A percentile compares a stretch with the other conserved stretches of the same genome.
Conservation (phyloP, 805 yeast genomes). For the Yamadazyma phyllophila region DNA sequence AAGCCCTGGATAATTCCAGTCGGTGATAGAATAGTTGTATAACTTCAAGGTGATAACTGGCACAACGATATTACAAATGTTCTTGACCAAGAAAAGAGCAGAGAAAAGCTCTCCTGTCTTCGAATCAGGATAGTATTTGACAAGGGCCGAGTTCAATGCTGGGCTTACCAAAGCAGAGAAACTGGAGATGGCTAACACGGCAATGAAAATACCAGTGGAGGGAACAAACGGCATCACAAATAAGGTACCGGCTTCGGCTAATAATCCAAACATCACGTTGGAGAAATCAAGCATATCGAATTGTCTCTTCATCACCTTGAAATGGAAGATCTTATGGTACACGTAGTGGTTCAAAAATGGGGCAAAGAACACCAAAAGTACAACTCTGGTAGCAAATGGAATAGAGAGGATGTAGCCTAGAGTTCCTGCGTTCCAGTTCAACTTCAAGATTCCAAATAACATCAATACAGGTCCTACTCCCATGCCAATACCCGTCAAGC, state of each 20-base stretch:
- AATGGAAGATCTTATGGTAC: constrained; percentile 28
- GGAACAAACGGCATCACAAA: constrained; percentile 31
- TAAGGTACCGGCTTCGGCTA: constrained; percentile 39
- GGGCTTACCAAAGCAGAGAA: constrained; percentile 56
- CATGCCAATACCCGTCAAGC: constrained; percentile 23
- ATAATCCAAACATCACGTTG: constrained; percentile 33
- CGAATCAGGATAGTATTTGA: constrained; percentile 59
- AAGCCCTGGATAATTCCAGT: constrained; percentile 27
- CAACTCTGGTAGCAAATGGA: constrained; percentile 48
- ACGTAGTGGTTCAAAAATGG: constrained; percentile 45
- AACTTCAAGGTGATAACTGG: constrained; percentile 50
- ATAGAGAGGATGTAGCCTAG: constrained; percentile 57
- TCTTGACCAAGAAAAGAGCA: constrained; percentile 60
- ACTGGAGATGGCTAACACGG: constrained; percentile 38
- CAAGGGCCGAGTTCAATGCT: constrained; percentile 53
- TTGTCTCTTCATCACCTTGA: constrained; percentile 34
- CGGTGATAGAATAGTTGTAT: constrained; percentile 37
- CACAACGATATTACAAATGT: constrained; percentile 42
- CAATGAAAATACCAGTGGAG: constrained; percentile 26
- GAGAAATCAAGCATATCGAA: constrained; percentile 53
- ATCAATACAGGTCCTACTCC: constrained; percentile 35
- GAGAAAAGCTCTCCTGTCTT: constrained; percentile 73
- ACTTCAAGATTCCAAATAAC: constrained; percentile 52
- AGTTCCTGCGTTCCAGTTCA: constrained; percentile 52
- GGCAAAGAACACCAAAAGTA: constrained; percentile 47